A percentile compares a stretch with the other conserved stretches of the same genome.
Evolutionary conservation across 495 filamentous ascomycete genomes (phyloP).

Genomic region (Aspergillus baeticus): DNA sequence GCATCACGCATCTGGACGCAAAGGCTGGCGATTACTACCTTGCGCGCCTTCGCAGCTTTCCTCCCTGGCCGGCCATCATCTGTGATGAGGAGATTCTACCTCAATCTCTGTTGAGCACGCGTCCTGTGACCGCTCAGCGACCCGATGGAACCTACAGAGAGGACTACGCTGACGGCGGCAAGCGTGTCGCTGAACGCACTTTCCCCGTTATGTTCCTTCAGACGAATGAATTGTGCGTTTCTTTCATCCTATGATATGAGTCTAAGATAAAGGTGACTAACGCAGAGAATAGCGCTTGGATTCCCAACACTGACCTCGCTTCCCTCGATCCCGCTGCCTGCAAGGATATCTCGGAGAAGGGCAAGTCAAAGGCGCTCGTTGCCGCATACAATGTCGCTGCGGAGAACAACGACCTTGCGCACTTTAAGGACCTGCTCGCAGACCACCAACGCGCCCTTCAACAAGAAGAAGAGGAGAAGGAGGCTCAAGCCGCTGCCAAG

Average conservation of each 20-base stretch:
- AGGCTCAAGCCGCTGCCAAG: slow-evolving; percentile 58
- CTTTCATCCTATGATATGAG: not conserved
- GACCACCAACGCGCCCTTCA: slow-evolving; percentile 58
- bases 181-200: slow-evolving; percentile 76
- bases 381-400: slow-evolving; percentile 71
- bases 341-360: slow-evolving; percentile 59
- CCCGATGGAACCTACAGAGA: slow-evolving; percentile 79
- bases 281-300: slow-evolving; percentile 69
- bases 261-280: slow-evolving; percentile 9
- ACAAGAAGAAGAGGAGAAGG: slow-evolving; percentile 60
- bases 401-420: slow-evolving; percentile 65
- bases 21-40: slow-evolving; percentile 85
- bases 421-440: slow-evolving; percentile 73
- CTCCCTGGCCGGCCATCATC: slow-evolving; percentile 86
- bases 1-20: slow-evolving; percentile 70
- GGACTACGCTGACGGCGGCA: slow-evolving; percentile 79
- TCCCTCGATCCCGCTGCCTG: slow-evolving; percentile 70
- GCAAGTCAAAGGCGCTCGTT: slow-evolving; percentile 72
- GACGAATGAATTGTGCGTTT: slow-evolving; percentile 91
- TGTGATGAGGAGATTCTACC: slow-evolving; percentile 92
- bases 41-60: slow-evolving; percentile 84
- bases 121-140: slow-evolving; percentile 79
- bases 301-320: slow-evolving; percentile 72
- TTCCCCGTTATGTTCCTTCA: slow-evolving; percentile 92
- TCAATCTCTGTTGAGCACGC: slow-evolving; percentile 60